Evolutionary conservation across 495 filamentous ascomycete genomes (phyloP).

Genomic region (Platismatia glauca): DNA sequence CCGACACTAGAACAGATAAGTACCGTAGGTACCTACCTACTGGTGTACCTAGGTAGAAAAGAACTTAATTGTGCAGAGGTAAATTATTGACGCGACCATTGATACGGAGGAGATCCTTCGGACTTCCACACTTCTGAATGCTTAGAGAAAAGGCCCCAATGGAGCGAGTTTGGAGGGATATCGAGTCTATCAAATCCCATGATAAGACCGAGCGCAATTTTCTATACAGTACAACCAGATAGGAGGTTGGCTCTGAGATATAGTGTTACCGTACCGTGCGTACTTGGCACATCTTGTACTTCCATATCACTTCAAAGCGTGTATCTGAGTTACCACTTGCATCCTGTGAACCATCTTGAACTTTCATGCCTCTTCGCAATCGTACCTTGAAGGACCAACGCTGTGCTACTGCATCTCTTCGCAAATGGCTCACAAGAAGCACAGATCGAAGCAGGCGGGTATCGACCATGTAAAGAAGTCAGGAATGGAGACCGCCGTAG

Average conservation of each 20-base stretch:
- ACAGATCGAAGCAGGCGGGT: not conserved
- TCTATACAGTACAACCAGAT: not conserved
- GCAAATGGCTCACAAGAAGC: slow-evolving; percentile 4
- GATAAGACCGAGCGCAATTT: not conserved
- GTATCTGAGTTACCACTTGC: not conserved
- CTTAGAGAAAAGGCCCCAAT: too few species aligned
- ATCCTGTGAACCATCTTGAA: not conserved
- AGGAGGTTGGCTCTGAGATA: not conserved
- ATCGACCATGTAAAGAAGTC: not conserved
- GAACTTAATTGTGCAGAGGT: too few species aligned
- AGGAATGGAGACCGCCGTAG: not conserved
- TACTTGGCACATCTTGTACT: too few species aligned
- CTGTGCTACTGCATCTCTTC: not conserved
- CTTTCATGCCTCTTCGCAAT: not conserved
- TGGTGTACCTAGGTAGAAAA: too few species aligned
- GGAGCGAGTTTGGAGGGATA: too few species aligned
- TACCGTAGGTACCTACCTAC: too few species aligned
- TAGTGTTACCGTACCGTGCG: not conserved
- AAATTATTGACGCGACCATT: too few species aligned
- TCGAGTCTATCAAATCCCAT: not conserved
- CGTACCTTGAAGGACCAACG: not conserved
- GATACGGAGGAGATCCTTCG: too few species aligned
- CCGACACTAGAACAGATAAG: too few species aligned
- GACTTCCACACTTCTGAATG: too few species aligned
- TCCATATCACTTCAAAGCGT: not conserved